phyloP scores from a whole-genome alignment of 192 early-diverging fungal genomes.

The Chytriomyces confervae region DNA sequence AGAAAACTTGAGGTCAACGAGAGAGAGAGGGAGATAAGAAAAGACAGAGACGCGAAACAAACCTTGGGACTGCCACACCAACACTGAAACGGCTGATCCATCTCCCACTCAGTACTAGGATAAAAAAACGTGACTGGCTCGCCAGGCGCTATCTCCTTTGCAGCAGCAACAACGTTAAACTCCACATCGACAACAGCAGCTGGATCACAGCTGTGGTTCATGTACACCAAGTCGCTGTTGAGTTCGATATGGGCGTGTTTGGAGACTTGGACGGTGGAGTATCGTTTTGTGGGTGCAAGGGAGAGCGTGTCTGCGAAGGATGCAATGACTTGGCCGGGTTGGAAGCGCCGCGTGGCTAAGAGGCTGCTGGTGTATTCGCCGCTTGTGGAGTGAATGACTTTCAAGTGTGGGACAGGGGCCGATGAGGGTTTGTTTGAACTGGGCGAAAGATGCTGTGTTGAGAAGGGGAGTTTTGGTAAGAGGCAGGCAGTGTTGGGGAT shows the following conservation, averaged over 20 bases:
- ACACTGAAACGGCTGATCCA: constrained; percentile 55
- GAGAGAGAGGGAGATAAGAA: constrained; percentile 12
- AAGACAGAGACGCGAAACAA: constrained; percentile 3
- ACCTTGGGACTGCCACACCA: constrained; percentile 48
- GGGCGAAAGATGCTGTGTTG: background rate
- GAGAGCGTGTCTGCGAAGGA: constrained; percentile 19
- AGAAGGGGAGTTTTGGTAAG: background rate
- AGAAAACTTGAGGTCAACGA: no score
- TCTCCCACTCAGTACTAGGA: constrained; percentile 56
- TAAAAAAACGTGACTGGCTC: constrained; percentile 59
- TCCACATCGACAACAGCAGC: constrained; percentile 39
- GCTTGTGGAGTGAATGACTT: constrained; percentile 1
- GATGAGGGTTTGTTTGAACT: background rate
- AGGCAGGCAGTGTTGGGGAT: background rate
- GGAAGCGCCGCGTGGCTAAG: constrained; percentile 10
- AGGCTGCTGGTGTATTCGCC: constrained; percentile 19
- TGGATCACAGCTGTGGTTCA: constrained; percentile 46
- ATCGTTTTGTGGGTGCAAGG: constrained; percentile 24
- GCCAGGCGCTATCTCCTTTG: constrained; percentile 35
- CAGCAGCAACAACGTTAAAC: constrained; percentile 28
- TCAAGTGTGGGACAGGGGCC: background rate
- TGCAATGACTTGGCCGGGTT: constrained; percentile 36
- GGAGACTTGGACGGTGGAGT: constrained; percentile 39
- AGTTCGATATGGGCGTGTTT: constrained; percentile 34
- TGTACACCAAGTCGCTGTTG: constrained; percentile 41